Base-by-base conservation (phyloP, 345 rosid species). In the Acer saccharum region DNA sequence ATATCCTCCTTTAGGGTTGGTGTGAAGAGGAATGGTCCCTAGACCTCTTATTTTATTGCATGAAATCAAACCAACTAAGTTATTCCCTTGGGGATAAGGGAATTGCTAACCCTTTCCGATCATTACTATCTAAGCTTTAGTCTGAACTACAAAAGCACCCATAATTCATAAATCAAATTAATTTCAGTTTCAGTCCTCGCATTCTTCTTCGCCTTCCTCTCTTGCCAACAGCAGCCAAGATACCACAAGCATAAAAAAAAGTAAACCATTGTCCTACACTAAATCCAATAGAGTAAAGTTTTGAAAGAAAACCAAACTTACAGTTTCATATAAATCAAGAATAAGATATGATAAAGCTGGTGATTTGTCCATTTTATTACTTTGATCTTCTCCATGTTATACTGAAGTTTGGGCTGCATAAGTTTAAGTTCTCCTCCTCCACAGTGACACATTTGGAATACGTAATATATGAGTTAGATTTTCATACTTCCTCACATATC, bases 261-360 rank as follows among this genome's bases (percentile, higher is more conserved):
- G 13, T 11, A 16, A 65, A 13, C 43, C 20, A 35, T 16, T 16
- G 46, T 18, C 20, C 69, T 67, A 20, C 50, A 39, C 12, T 46
- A 44, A 68, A 43, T 43, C 46, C 46, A 9, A 43, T 68, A 1
- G 55, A 68, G 57, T 6, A 65, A 17, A 43, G 16, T 21, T 63
- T 14, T 63, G 67, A 46, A 68, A 68, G 44, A n/a, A 41, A 46
- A 68, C 21, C 48, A n/a, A 68, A 68, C 32, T 20, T 43, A 68
- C 20, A 68, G 72, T 17, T 44, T 21, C 70, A 17, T 67, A 8
- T 39, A 13, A 9, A 67, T 67, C 23, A 39, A 39, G 23, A 12
- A 14, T 20, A n/a, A 18, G 21, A 67, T n/a, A 41, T 18, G 35
- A 35, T 67, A 13, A n/a, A 39, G 23, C 9, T 58, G 8, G 21